These are phyloP conservation scores for Vitis hybrid DNA, from an alignment of 177 flowering plant species.

Conservation along the genomic window DNA sequence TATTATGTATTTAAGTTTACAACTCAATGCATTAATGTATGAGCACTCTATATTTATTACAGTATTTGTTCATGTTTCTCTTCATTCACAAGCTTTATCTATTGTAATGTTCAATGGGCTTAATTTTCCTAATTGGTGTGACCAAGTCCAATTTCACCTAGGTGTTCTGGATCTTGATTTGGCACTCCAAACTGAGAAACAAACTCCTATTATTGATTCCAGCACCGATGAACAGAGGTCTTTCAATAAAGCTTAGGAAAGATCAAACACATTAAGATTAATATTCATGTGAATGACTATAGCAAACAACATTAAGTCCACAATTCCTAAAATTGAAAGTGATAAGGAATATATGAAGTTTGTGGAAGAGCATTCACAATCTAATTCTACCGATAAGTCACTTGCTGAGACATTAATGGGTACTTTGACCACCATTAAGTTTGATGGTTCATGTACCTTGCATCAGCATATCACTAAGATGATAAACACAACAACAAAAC, in stretches of 20 bases:
- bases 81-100: too few relatives aligned
- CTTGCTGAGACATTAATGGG: too few relatives aligned
- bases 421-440: too few relatives aligned
- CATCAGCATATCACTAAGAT: too few relatives aligned
- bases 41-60: too few relatives aligned
- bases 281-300: slow-evolving; percentile 19
- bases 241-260: too few relatives aligned
- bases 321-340: slow-evolving; percentile 8
- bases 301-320: slow-evolving; percentile 9
- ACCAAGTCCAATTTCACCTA: background rate
- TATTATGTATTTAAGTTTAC: too few relatives aligned
- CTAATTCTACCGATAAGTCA: slow-evolving; percentile 5
- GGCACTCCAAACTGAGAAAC: slow-evolving; percentile 3
- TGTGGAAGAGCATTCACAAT: background rate
- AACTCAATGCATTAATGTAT: too few relatives aligned
- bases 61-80: too few relatives aligned
- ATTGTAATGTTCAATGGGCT: too few relatives aligned
- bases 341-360: slow-evolving; percentile 1
- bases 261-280: slow-evolving; percentile 7
- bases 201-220: slow-evolving; percentile 1
- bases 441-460: too few relatives aligned
- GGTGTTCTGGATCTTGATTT: slow-evolving; percentile 18
- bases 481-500: too few relatives aligned
- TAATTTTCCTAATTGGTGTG: background rate
- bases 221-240: background rate